A percentile compares a stretch with the other conserved stretches of the same genome.
These are phyloP conservation scores for Pseudodiploospora longispora DNA, from an alignment of 2,329 filamentous ascomycete genomes.

Conservation along the genomic window DNA sequence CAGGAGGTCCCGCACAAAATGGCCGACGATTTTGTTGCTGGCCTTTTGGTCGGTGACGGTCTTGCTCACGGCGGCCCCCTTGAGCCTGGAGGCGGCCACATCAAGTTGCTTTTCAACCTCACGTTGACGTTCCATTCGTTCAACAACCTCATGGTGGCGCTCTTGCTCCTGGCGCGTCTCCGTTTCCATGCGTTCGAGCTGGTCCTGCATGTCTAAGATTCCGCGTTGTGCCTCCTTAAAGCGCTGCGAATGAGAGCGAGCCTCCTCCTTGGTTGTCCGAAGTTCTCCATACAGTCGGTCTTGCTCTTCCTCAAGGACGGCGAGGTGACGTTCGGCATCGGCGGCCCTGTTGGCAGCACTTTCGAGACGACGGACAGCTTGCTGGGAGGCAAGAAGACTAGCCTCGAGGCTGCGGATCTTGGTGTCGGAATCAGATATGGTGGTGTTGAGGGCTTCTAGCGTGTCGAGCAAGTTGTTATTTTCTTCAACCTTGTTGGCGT, in stretches of 20 bases:
- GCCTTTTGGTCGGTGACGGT: constrained; percentile 51
- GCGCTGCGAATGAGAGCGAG: constrained; percentile 68
- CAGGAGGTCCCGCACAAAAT: constrained; percentile 91
- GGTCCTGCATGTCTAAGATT: constrained; percentile 71
- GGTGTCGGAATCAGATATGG: constrained; percentile 71
- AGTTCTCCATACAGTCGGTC: constrained; percentile 61
- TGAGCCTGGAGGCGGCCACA: constrained; percentile 69
- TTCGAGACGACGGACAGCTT: constrained; percentile 67
- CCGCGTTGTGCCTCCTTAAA: constrained; percentile 81
- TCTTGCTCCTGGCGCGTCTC: constrained; percentile 75
- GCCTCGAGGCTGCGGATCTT: constrained; percentile 71
- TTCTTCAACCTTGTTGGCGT: constrained; percentile 71
- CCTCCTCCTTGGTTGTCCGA: constrained; percentile 61
- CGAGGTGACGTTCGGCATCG: constrained; percentile 72
- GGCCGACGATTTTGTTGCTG: constrained; percentile 68
- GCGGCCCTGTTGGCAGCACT: constrained; percentile 65
- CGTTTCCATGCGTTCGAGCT: constrained; percentile 80
- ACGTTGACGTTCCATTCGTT: constrained; percentile 75
- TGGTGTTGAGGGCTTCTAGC: constrained; percentile 73
- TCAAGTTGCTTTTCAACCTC: constrained; percentile 76
- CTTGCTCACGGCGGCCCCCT: constrained; percentile 68
- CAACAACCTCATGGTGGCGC: constrained; percentile 71
- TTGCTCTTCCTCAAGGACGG: constrained; percentile 75
- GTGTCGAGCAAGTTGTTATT: constrained; percentile 76
- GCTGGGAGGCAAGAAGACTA: constrained; percentile 68